Base-by-base conservation (phyloP, 192 early-diverging fungal species). In the Allomyces macrogynus region DNA sequence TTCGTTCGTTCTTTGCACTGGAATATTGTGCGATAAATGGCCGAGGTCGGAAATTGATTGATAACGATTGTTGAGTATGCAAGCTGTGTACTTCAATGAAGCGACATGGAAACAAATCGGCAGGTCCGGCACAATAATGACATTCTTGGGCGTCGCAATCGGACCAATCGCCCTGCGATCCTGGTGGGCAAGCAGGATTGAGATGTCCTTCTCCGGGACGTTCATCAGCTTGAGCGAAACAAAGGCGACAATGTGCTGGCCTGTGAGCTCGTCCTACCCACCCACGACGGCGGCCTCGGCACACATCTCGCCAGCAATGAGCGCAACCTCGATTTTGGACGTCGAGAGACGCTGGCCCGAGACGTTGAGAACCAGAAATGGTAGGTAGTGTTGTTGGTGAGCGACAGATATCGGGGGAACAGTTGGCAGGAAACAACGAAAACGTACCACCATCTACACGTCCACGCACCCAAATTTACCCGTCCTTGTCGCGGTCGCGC, bases 401-500 rank as follows among this genome's bases (percentile, higher is more conserved):
- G 40, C 73, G 74, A 61, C 72, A 73, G 49, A 71, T 70, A 40
- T 8, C 3, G 7, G 7, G 32, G 32, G 7, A 40, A 8, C 32
- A 8, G 32, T 40, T 40, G 32, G 32, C 32, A 8, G 32, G 32
- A 8, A 40, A 25, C 23, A 40, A n/a, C 24, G 22, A 5, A 62
- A 5, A 18, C 4, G 24, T 22, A 65, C 63, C 26, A 14, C n/a
- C 66, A 24, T 68, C 74, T 61, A 92, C 89, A 67, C 94, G 86
- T 60, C 94, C 94, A 64, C 88, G 84, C 66, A 97, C 85, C 92
- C 92, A 97, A 77, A 87, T 87, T 80, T 93, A 97, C 57, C 91
- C 92, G 72, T 97, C 94, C 61, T 82, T 77, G 73, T 97, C 94
- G 64, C 89, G 78, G 81, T 84, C 61, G 86, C 92, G 65, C 94